Base-by-base conservation (phyloP, 129 eudicot genomes). In the Tanacetum coccineum region DNA sequence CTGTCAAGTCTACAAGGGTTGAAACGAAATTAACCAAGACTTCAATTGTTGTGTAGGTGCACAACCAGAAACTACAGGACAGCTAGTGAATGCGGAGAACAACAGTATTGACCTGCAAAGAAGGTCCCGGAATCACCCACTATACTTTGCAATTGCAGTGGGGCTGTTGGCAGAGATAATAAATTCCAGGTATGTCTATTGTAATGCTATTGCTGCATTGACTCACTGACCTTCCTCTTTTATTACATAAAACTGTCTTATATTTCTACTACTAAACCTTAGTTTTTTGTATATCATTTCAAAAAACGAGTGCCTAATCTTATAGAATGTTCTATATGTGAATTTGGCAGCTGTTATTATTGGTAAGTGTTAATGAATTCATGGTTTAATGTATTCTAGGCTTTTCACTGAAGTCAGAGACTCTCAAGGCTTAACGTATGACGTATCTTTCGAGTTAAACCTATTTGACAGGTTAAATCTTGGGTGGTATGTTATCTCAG, bases 401-500 rank as follows among this genome's bases (percentile, higher is more conserved):
- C 96, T 93, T 74, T 93, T 93, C 74, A 93, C 96, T 14, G 82
- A 95, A 74, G 96, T 93, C 40, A 88, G 96, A 74, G 98, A 93
- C 80, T 93, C 98, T 22, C 95, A 88, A 67, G 98, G 98, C 17
- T 82, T 93, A 78, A 93, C 98, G 0, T 93, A 93, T 68, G 98
- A 88, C 19, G 98, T 93, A n/a, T 93, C 98, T 20, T 93, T 93
- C 70, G 98, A 93, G 74, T 52, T 93, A 66, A 88, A 89, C 86
- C 74, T 93, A 68, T 93, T 93, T 74, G 98, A 93, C 80, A 79
- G 96, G 80, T 79, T 93, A 76, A 82, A 81, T 50, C 91, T 93
- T 47, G 98, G 98, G 59, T 93, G 98, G 96, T 93, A 93, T 84
- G 98, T 93, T 68, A 82, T 93, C 51, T 93, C 98, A 4, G 98